Percentiles rank a stretch among this genome's conserved stretches.
Evolutionary conservation across 768 basidiomycete genomes (phyloP).

Genomic region (Trametes elegans): DNA sequence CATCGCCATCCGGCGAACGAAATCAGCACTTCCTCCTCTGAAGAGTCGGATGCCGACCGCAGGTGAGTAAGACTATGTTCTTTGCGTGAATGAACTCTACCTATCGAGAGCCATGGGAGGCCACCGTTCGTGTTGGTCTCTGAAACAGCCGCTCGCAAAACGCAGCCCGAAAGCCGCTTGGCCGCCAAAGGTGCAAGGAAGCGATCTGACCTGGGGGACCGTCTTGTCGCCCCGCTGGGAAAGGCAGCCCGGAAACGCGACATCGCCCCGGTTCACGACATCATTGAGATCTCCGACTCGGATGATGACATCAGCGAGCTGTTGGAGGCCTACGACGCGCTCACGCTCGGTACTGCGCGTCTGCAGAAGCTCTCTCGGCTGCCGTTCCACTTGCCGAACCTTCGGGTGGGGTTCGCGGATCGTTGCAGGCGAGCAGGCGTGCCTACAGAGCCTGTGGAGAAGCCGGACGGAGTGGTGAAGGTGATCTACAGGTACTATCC

Average conservation of each 20-base stretch:
- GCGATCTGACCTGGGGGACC: background rate
- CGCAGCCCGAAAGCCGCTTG: background rate
- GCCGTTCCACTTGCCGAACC: constrained; percentile 56
- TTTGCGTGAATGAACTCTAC: no score
- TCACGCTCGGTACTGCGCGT: constrained; percentile 7
- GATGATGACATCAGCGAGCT: constrained; percentile 19
- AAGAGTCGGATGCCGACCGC: background rate
- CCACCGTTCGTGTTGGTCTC: background rate
- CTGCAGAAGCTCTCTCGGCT: constrained; percentile 30
- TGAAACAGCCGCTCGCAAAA: background rate
- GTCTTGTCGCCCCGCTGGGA: background rate
- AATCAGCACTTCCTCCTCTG: background rate
- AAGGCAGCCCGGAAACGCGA: constrained; percentile 9
- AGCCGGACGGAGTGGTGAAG: constrained; percentile 22
- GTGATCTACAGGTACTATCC: constrained; percentile 25
- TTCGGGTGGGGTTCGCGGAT: constrained; percentile 46
- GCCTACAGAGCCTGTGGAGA: constrained; percentile 28
- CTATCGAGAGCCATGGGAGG: no score
- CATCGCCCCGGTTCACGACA: constrained; percentile 8
- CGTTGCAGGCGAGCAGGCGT: constrained; percentile 41
- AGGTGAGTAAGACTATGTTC: no score
- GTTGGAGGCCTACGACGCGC: constrained; percentile 13
- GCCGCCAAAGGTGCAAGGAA: background rate
- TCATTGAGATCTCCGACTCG: constrained; percentile 1
- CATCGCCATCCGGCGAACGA: no score